Evolutionary conservation across 805 yeast genomes (phyloP).

Genomic region (Scheffersomyces coipomensis): DNA sequence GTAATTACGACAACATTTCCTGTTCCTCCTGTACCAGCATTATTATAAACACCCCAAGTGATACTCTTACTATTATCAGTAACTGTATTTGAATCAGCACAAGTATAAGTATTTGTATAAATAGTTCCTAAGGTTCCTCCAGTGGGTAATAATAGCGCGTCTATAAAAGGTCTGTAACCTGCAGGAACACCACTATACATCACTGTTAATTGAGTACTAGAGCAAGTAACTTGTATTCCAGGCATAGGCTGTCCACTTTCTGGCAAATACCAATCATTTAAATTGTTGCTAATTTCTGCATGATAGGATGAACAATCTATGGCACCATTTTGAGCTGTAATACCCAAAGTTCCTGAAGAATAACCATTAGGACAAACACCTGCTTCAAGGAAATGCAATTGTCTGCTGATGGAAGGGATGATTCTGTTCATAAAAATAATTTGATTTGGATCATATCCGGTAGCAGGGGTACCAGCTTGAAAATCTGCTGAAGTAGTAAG

Average conservation of each 20-base stretch:
- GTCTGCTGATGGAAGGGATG: slow-evolving; percentile 9
- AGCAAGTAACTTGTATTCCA: slow-evolving; percentile 12
- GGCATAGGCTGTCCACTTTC: slow-evolving; percentile 2
- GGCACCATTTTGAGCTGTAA: slow-evolving; percentile 6
- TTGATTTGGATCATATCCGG: not conserved
- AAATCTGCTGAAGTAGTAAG: slow-evolving; percentile 1
- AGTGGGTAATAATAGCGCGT: slow-evolving; percentile 6
- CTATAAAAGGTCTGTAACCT: slow-evolving; percentile 16
- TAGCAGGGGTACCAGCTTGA: not conserved
- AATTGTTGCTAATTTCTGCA: slow-evolving; percentile 14
- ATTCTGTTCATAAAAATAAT: slow-evolving; percentile 2
- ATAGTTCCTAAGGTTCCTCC: slow-evolving; percentile 8
- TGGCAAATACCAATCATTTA: slow-evolving; percentile 20
- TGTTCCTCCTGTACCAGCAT: slow-evolving; percentile 5
- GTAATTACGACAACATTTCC: not conserved
- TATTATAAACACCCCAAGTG: slow-evolving; percentile 10
- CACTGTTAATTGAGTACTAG: slow-evolving; percentile 4
- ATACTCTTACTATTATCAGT: slow-evolving; percentile 11
- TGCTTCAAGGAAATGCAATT: slow-evolving; percentile 10
- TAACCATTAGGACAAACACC: slow-evolving; percentile 17
- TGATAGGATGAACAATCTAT: slow-evolving; percentile 19
- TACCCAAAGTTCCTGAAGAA: slow-evolving; percentile 18
- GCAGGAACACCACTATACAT: slow-evolving; percentile 21
- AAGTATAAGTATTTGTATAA: slow-evolving; percentile 10
- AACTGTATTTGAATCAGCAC: slow-evolving; percentile 6